Percentiles rank a stretch among this genome's conserved stretches.
phyloP scores from a whole-genome alignment of 345 rosid genomes.

The Ailanthus altissimus region DNA sequence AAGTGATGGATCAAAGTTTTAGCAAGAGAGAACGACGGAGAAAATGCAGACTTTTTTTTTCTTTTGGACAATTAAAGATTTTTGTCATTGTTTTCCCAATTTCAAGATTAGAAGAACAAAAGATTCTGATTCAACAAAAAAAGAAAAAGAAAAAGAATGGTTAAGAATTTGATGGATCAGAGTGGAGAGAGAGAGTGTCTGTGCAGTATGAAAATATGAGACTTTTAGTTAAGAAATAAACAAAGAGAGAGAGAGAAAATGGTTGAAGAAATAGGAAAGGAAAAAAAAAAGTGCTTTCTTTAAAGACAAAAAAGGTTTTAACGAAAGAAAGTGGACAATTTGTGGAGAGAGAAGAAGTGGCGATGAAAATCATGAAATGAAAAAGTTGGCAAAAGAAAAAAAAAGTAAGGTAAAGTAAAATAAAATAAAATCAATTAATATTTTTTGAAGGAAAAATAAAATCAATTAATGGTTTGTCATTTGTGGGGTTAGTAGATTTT shows the following conservation, averaged over 20 bases:
- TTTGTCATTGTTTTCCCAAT: background rate
- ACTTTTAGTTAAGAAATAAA: background rate
- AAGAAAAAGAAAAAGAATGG: background rate
- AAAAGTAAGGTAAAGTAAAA: no score
- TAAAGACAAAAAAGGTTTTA: background rate
- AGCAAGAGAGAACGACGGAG: background rate
- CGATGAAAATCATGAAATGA: background rate
- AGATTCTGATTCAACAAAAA: constrained; percentile 2
- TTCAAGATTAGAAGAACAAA: background rate
- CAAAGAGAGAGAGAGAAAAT: background rate
- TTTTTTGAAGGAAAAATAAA: no score
- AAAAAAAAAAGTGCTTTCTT: background rate
- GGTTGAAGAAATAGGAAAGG: background rate
- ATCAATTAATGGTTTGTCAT: background rate
- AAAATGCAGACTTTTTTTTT: background rate
- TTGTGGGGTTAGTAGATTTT: background rate
- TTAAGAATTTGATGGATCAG: constrained; percentile 7
- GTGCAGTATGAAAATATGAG: background rate
- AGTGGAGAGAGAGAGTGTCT: constrained; percentile 2
- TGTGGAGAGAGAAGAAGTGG: background rate
- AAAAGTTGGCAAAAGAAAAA: constrained; percentile 1
- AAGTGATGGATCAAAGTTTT: no score
- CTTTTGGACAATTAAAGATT: background rate
- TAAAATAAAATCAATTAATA: background rate
- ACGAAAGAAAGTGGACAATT: background rate